Evolutionary conservation across 306 rosid genomes (phyloP).

Genomic region (Castanospermum australe): DNA sequence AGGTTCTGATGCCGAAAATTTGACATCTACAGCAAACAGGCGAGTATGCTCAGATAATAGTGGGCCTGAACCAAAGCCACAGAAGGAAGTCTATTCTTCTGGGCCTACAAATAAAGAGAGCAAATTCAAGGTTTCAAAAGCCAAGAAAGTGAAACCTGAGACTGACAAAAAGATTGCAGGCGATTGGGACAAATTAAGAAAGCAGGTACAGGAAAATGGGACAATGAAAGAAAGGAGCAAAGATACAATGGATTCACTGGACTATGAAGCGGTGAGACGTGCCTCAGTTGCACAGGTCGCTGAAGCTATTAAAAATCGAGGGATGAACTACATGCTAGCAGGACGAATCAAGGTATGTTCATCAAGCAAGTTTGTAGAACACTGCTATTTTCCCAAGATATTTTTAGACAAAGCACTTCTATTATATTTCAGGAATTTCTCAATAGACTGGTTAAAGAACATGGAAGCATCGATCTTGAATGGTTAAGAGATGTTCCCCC

Average conservation of each 20-base stretch:
- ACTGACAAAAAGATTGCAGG: constrained; percentile 30
- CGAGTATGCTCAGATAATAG: constrained; percentile 15
- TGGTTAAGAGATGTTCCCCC: constrained; percentile 79
- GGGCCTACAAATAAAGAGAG: constrained; percentile 9
- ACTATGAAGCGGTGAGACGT: constrained; percentile 56
- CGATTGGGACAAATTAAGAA: constrained; percentile 66
- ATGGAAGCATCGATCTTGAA: constrained; percentile 68
- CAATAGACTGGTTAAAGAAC: constrained; percentile 57
- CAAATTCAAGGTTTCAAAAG: constrained; percentile 34
- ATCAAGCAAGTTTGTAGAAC: background rate
- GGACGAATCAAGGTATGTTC: constrained; percentile 57
- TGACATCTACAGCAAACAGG: constrained; percentile 16
- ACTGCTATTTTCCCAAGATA: background rate
- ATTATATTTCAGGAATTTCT: constrained; percentile 59
- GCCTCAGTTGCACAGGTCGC: constrained; percentile 47
- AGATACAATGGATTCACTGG: constrained; percentile 62
- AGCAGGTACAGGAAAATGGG: constrained; percentile 39
- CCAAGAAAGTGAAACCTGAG: constrained; percentile 32
- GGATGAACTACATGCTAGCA: constrained; percentile 75
- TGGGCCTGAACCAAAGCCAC: constrained; percentile 8
- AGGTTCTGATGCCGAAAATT: background rate
- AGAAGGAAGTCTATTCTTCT: constrained; percentile 29
- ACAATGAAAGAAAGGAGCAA: constrained; percentile 36
- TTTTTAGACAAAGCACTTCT: background rate
- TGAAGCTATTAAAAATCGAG: constrained; percentile 54